These are phyloP conservation scores for Phialophora tarda DNA, from an alignment of 2,329 filamentous ascomycete species.

Conservation along the genomic window DNA sequence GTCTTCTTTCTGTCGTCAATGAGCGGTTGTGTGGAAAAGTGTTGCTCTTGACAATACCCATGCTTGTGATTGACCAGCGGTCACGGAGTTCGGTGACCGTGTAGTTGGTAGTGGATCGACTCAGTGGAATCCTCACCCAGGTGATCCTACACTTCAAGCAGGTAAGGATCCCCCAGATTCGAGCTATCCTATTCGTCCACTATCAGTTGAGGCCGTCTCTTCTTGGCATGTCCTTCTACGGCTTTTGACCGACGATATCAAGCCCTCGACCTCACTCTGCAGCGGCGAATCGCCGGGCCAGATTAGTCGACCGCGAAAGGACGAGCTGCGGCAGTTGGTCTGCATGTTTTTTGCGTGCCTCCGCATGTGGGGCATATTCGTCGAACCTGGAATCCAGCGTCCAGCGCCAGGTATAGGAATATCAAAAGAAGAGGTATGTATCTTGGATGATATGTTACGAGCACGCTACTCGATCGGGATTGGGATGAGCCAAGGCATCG, in stretches of 20 bases:
- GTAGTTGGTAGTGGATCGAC: no score
- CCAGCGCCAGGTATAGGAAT: not conserved
- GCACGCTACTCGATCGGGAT: not conserved
- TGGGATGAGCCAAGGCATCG: slow-evolving; percentile 2
- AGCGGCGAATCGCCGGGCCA: slow-evolving; percentile 19
- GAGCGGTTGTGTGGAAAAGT: no score
- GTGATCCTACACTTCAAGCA: no score
- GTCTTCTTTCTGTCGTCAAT: no score
- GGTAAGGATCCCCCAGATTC: no score
- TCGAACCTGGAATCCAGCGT: not conserved
- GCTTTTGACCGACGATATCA: not conserved
- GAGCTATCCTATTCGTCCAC: no score
- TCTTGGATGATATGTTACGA: not conserved
- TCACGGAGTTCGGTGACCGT: no score
- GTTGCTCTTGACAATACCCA: no score
- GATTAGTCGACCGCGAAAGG: slow-evolving; percentile 2
- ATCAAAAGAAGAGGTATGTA: not conserved
- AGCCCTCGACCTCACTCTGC: not conserved
- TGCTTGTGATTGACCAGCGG: no score
- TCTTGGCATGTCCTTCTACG: not conserved
- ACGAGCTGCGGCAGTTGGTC: slow-evolving; percentile 15
- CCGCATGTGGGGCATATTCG: slow-evolving; percentile 16
- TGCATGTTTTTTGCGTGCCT: not conserved
- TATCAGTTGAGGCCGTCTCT: no score
- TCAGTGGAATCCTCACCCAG: no score